Base-by-base conservation (phyloP, 305 asterid genomes). In the Withania somnifera region DNA sequence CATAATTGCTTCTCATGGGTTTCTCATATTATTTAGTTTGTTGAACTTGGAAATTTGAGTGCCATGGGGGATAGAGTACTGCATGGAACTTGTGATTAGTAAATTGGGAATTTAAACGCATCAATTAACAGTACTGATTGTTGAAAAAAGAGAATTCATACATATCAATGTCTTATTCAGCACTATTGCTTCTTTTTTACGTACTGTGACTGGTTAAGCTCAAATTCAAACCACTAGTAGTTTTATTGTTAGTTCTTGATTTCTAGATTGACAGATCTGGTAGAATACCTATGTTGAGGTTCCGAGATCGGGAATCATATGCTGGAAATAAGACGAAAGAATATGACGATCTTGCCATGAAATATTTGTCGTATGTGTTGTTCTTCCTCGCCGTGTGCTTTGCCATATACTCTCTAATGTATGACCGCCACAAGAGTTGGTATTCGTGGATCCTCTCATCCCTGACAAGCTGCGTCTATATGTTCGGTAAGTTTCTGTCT, bases 381-480 rank as follows among this genome's bases (percentile, higher is more conserved):
- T 69, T 95, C 85, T 87, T 94, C 50, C 96, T 95, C 30, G 97
- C 90, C 26, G 90, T 81, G 75, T 89, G 99, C 90, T 93, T 90
- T 86, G 81, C 98, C 14, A 38, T 96, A 58, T 96, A 96, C 88
- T 96, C 99, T 85, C 87, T 96, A 38, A 96, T 87, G 92, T 96
- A 94, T 51, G 99, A 96, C 80, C 94, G 90, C 66, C 98, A 96
- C 91, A 94, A 86, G 93, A 96, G 98, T 91, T 96, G 99, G 99
- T 96, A 96, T 83, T 96, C 99, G 47, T 96, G 98, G 97, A 94
- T 96, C 84, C 98, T 96, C 54, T 92, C 97, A 68, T 96, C 99
- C 85, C 93, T 96, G 64, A 94, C 99, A 42, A 96, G 98, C 89
- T 96, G 99, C 11, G 99, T 96, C 86, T 96, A 96, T 88, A 96